A percentile compares a stretch with the other conserved stretches of the same genome.
These are phyloP conservation scores for Cytospora chrysosperma DNA, from an alignment of 2,329 filamentous ascomycete species.

Conservation along the genomic window DNA sequence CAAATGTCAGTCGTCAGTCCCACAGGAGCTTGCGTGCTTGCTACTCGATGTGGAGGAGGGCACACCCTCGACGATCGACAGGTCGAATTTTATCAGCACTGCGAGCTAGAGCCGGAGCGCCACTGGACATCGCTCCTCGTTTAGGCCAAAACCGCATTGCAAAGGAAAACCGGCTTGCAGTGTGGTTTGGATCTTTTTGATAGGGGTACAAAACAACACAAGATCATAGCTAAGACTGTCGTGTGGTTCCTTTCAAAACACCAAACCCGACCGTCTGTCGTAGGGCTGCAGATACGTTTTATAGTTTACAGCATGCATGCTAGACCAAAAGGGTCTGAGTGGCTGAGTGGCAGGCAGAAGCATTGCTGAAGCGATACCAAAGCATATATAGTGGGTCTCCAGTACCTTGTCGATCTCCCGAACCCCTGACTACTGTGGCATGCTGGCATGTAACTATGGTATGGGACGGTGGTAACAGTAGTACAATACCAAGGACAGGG, in stretches of 20 bases:
- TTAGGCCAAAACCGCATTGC: too few species aligned
- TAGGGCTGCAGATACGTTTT: background rate
- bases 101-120: background rate
- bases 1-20: background rate
- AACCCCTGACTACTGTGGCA: constrained; percentile 8
- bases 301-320: background rate
- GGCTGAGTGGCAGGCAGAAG: too few species aligned
- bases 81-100: background rate
- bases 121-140: background rate
- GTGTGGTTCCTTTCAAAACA: background rate
- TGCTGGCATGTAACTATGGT: background rate
- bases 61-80: background rate
- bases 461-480: background rate
- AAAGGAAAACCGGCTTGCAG: background rate
- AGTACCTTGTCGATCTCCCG: constrained; percentile 11
- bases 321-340: background rate
- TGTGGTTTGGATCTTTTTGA: background rate
- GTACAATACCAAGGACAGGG: too few species aligned
- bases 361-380: background rate
- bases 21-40: constrained; percentile 11
- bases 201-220: too few species aligned
- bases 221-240: background rate
- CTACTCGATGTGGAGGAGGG: constrained; percentile 4
- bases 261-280: background rate
- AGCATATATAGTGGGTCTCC: constrained; percentile 1